phyloP scores from a whole-genome alignment of 345 rosid species.

The Cardiospermum halicacabum region DNA sequence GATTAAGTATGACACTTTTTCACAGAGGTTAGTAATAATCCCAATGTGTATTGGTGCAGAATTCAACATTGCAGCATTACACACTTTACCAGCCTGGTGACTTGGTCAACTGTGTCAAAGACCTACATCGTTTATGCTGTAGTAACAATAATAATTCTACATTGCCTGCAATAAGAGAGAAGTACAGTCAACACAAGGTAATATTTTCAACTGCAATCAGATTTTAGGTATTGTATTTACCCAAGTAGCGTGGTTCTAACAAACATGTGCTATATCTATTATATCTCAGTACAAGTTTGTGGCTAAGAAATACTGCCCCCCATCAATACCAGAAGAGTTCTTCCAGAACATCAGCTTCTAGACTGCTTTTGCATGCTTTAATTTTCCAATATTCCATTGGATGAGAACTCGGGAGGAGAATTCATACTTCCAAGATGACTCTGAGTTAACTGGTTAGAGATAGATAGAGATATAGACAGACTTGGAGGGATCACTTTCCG shows the following conservation, averaged over 20 bases:
- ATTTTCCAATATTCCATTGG: conserved; percentile 34
- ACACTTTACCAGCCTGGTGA: conserved; percentile 66
- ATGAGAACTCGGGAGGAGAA: not conserved
- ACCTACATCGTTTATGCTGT: conserved; percentile 58
- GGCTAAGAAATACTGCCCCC: conserved; percentile 75
- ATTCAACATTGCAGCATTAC: conserved; percentile 77
- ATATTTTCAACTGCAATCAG: conserved; percentile 3
- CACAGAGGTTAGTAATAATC: not conserved
- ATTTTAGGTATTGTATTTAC: not conserved
- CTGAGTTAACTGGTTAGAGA: too few relatives aligned
- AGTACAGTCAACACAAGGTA: conserved; percentile 90
- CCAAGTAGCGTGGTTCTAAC: not conserved
- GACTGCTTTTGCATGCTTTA: not conserved
- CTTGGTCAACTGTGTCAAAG: conserved; percentile 61
- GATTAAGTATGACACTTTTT: not conserved
- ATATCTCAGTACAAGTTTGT: conserved; percentile 67
- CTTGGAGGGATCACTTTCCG: too few relatives aligned
- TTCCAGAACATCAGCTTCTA: conserved; percentile 36
- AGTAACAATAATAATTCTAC: conserved; percentile 40
- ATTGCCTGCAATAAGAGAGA: conserved; percentile 75
- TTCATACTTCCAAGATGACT: too few relatives aligned
- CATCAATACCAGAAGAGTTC: conserved; percentile 59
- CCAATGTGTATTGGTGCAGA: conserved; percentile 35
- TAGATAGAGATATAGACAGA: too few relatives aligned
- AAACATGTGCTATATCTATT: not conserved